Percentiles rank a stretch among this genome's conserved stretches.
Evolutionary conservation across 352 stramenopile genomes (phyloP).

Genomic region (Phytophthora sp.): DNA sequence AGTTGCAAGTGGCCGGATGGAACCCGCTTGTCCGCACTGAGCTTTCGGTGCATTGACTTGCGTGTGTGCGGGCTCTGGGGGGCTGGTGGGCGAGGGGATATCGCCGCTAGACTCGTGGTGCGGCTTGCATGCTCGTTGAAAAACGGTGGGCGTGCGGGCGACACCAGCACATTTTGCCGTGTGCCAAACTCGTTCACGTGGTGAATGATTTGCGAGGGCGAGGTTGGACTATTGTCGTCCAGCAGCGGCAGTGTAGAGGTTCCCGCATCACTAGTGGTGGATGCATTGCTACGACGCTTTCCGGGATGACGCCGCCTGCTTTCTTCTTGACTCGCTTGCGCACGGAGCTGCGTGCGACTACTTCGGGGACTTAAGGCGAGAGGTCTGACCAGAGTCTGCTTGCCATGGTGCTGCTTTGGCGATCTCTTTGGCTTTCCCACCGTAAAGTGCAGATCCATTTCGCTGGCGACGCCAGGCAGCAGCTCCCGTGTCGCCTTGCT

Average conservation of each 20-base stretch:
- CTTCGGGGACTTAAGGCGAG: constrained; percentile 27
- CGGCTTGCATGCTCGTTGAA: constrained; percentile 26
- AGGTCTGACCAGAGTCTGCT: constrained; percentile 20
- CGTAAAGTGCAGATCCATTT: constrained; percentile 36
- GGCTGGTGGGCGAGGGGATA: constrained; percentile 19
- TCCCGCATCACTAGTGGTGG: neutral
- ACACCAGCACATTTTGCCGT: constrained; percentile 63
- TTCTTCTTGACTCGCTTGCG: constrained; percentile 23
- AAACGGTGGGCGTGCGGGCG: constrained; percentile 56
- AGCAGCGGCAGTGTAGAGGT: constrained; percentile 22
- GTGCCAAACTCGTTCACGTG: constrained; percentile 77
- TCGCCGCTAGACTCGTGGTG: neutral
- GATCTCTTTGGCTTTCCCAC: constrained; percentile 13
- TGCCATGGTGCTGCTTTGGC: constrained; percentile 17
- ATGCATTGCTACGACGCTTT: constrained; percentile 3
- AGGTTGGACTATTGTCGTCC: constrained; percentile 14
- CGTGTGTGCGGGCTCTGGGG: constrained; percentile 2
- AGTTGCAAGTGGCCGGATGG: constrained; percentile 20
- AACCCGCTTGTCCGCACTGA: constrained; percentile 3
- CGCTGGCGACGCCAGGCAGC: constrained; percentile 47
- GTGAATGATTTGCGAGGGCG: constrained; percentile 49
- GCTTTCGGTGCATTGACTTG: constrained; percentile 17
- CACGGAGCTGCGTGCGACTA: constrained; percentile 31
- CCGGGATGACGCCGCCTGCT: constrained; percentile 15
- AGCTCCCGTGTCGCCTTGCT: constrained; percentile 51